A percentile compares a stretch with the other conserved stretches of the same genome.
Evolutionary conservation across 2,329 filamentous ascomycete species (phyloP).

Genomic region (Fusarium begoniae): DNA sequence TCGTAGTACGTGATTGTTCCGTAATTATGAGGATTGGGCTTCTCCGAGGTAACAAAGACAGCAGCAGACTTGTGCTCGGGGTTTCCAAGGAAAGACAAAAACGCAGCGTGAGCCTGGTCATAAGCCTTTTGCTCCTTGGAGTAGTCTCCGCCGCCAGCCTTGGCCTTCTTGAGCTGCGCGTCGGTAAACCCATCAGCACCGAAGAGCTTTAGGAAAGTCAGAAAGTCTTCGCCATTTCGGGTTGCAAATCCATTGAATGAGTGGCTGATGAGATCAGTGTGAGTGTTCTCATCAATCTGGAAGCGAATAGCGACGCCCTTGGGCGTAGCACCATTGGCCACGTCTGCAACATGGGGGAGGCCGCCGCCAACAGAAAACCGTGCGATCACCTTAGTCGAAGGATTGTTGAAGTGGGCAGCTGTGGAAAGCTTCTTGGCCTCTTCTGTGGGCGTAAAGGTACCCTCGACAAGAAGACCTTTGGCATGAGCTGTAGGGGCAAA

Average conservation of each 20-base stretch:
- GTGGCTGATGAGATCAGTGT: constrained; percentile 19
- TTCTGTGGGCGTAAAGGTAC: constrained; percentile 9
- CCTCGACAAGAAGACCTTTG: constrained; percentile 21
- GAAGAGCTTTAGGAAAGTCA: constrained; percentile 19
- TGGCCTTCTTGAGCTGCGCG: neutral
- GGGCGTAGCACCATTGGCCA: constrained; percentile 13
- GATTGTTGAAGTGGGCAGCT: constrained; percentile 14
- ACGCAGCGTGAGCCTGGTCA: neutral
- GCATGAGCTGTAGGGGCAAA: neutral
- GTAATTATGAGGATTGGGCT: constrained; percentile 23
- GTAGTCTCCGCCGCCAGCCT: neutral
- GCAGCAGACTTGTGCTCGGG: neutral
- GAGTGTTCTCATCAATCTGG: constrained; percentile 12
- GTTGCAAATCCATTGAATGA: constrained; percentile 22
- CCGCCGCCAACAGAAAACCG: constrained; percentile 26
- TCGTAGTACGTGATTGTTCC: constrained; percentile 25
- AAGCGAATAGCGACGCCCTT: constrained; percentile 24
- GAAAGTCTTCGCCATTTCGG: neutral
- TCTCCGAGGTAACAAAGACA: constrained; percentile 5
- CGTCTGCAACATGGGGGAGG: constrained; percentile 2
- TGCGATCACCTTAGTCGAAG: constrained; percentile 12
- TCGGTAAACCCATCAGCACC: neutral
- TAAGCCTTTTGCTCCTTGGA: neutral
- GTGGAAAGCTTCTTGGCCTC: constrained; percentile 13
- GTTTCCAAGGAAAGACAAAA: neutral